Base-by-base conservation (phyloP, 768 basidiomycete genomes). In the Leccinum uliginosum region DNA sequence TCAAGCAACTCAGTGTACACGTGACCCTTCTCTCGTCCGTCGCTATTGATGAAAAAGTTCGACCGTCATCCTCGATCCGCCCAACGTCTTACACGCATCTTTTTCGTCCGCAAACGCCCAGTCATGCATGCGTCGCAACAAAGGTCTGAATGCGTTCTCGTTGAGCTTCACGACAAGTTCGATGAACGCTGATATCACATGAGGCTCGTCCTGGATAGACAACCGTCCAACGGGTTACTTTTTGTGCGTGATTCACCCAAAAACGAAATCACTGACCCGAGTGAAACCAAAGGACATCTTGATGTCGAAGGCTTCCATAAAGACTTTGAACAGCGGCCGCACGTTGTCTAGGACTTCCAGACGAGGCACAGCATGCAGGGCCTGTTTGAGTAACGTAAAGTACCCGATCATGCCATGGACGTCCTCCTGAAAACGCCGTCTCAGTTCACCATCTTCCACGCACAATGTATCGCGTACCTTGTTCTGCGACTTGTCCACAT, bases 151-250 rank as follows among this genome's bases (percentile, higher is more conserved):
- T 0, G 87, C 81, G 0, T 84, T 83, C 63, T 98, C 97, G 66
- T 95, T 97, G 53, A 99, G 77, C 72, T 98, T 98, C 53, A 92
- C 83, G 11, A 94, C 90, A 9, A 98, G 76, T 70, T 96, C 91
- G 11, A 87, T 79, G 80, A 97, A 98, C 0, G 94, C 87, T 2
- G 80, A 69, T 55, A 91, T 83, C 10, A 83, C 74, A 44, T 71
- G 68, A 7, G 68, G 62, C 69, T 85, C 81, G n/a, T 79, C 76
- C 86, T 89, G 55, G 15, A 50, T 0, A 29, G n/a, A n/a, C n/a
- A 50, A 50, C 4, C 38, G 23, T 30, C 23, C 44, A 48, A n/a
- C 17, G 10, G 8, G 21, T 59, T 12, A 56, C 3, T 43, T n/a
- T 23, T 10, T 24, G 19, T n/a, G n/a, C n/a, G n/a, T n/a, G n/a